Evolutionary conservation across 495 filamentous ascomycete genomes (phyloP).

Genomic region (Penicillium pulvis): DNA sequence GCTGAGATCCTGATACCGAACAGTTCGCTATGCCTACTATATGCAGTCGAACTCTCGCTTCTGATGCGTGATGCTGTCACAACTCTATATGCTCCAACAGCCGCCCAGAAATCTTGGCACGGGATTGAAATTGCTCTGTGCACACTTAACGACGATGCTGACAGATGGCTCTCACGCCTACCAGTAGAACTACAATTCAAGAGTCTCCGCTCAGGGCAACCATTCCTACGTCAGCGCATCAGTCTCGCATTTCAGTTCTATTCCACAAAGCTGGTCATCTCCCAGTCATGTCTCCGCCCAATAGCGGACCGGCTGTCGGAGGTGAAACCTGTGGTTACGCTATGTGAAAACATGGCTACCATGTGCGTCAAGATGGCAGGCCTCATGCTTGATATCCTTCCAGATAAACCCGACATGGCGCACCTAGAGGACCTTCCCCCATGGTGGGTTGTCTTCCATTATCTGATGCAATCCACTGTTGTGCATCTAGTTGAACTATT

Average conservation of each 20-base stretch:
- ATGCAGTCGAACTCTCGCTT: slow-evolving; percentile 26
- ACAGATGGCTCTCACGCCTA: slow-evolving; percentile 27
- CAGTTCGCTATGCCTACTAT: slow-evolving; percentile 23
- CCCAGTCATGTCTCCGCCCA: slow-evolving; percentile 58
- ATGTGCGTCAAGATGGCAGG: slow-evolving; percentile 53
- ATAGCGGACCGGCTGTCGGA: slow-evolving; percentile 13
- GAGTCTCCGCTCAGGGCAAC: slow-evolving; percentile 11
- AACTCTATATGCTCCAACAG: slow-evolving; percentile 23
- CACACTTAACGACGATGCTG: slow-evolving; percentile 20
- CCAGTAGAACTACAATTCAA: slow-evolving; percentile 31
- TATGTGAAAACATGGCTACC: slow-evolving; percentile 50
- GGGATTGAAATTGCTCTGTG: slow-evolving; percentile 25
- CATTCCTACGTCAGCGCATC: slow-evolving; percentile 35
- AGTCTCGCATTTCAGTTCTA: slow-evolving; percentile 56
- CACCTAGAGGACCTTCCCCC: slow-evolving; percentile 49
- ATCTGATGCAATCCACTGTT: slow-evolving; percentile 58
- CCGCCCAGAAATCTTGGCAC: slow-evolving; percentile 17
- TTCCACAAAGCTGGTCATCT: slow-evolving; percentile 55
- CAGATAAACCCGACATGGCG: slow-evolving; percentile 30
- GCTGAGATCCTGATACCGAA: slow-evolving; percentile 17
- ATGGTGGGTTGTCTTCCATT: slow-evolving; percentile 64
- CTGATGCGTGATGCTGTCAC: slow-evolving; percentile 25
- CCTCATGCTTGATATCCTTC: slow-evolving; percentile 50
- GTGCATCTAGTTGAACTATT: slow-evolving; percentile 59
- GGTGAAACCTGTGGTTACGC: slow-evolving; percentile 22